Conservation (phyloP, 352 stramenopile species). For the Phytopythium delawarense region DNA sequence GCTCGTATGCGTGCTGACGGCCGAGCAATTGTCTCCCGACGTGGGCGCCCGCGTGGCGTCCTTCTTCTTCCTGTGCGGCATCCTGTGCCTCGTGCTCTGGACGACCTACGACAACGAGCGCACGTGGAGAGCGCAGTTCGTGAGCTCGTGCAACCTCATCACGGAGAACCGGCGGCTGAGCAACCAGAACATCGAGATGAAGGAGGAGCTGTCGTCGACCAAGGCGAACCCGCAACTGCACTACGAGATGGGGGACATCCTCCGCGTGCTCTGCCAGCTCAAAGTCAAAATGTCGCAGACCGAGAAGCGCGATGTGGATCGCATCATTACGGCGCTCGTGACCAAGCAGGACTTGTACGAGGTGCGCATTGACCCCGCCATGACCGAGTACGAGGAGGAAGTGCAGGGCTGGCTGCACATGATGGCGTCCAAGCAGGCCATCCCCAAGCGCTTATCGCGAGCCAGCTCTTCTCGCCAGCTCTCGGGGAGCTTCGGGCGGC, state of each 20-base stretch:
- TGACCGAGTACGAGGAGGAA: constrained; percentile 62
- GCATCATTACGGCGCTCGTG: constrained; percentile 66
- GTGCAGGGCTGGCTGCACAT: constrained; percentile 71
- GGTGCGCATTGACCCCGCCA: constrained; percentile 44
- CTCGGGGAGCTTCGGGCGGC: not conserved
- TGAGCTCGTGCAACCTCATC: constrained; percentile 47
- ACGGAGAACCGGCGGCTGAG: constrained; percentile 55
- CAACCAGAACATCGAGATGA: constrained; percentile 65
- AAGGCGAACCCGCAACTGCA: constrained; percentile 65
- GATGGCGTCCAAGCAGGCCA: constrained; percentile 46
- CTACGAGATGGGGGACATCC: constrained; percentile 71
- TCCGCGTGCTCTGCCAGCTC: constrained; percentile 65
- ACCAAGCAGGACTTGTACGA: constrained; percentile 64
- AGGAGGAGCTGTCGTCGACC: constrained; percentile 45
- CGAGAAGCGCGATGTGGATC: constrained; percentile 57
- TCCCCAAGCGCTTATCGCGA: not conserved
- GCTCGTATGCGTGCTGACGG: constrained; percentile 26
- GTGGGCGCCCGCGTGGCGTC: constrained; percentile 14
- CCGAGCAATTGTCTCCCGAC: constrained; percentile 16
- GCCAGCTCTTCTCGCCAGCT: constrained; percentile 2
- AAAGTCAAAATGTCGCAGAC: constrained; percentile 53
- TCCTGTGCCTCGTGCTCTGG: constrained; percentile 30
- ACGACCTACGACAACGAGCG: constrained; percentile 43
- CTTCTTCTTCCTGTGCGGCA: constrained; percentile 29
- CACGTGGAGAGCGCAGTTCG: constrained; percentile 38